Evolutionary conservation across 2,329 filamentous ascomycete species (phyloP).

Genomic region (Lachnellula suecica): DNA sequence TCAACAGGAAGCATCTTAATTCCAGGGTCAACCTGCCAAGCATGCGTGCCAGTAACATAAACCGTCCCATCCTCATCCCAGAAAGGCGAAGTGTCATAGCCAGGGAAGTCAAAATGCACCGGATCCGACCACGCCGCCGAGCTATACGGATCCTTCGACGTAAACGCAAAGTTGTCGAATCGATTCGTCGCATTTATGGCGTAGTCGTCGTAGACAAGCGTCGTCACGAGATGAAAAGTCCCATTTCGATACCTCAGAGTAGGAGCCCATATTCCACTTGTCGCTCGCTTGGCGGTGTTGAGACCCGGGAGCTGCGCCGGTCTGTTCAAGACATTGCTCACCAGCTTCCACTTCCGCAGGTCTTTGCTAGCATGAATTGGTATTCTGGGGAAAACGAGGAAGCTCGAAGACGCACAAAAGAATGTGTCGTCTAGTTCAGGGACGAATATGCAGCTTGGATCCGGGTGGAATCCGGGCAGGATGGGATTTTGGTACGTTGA

Average conservation of each 20-base stretch:
- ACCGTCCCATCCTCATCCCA: slow-evolving; percentile 56
- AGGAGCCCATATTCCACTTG: slow-evolving; percentile 47
- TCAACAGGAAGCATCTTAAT: slow-evolving; percentile 41
- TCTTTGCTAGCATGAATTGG: slow-evolving; percentile 50
- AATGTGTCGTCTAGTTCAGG: slow-evolving; percentile 34
- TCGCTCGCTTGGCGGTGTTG: slow-evolving; percentile 32
- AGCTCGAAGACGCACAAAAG: slow-evolving; percentile 41
- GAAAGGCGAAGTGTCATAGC: slow-evolving; percentile 54
- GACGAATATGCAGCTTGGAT: slow-evolving; percentile 41
- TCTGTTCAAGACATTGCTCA: slow-evolving; percentile 38
- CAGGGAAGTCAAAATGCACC: slow-evolving; percentile 46
- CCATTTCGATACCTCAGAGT: slow-evolving; percentile 43
- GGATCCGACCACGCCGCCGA: slow-evolving; percentile 43
- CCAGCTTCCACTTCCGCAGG: slow-evolving; percentile 48
- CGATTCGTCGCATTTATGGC: slow-evolving; percentile 35
- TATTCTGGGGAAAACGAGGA: slow-evolving; percentile 40
- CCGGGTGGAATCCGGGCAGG: slow-evolving; percentile 42
- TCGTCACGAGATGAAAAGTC: slow-evolving; percentile 46
- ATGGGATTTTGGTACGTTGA: slow-evolving; percentile 38
- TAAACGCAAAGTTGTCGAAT: slow-evolving; percentile 45
- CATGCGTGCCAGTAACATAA: slow-evolving; percentile 46
- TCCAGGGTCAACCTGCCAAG: slow-evolving; percentile 38
- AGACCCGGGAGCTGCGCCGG: slow-evolving; percentile 39
- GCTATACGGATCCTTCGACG: slow-evolving; percentile 39
- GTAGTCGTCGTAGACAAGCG: slow-evolving; percentile 36